Percentiles rank a stretch among this genome's conserved stretches.
Evolutionary conservation across 495 filamentous ascomycete species (phyloP).

Genomic region (Entonaema liquescens): DNA sequence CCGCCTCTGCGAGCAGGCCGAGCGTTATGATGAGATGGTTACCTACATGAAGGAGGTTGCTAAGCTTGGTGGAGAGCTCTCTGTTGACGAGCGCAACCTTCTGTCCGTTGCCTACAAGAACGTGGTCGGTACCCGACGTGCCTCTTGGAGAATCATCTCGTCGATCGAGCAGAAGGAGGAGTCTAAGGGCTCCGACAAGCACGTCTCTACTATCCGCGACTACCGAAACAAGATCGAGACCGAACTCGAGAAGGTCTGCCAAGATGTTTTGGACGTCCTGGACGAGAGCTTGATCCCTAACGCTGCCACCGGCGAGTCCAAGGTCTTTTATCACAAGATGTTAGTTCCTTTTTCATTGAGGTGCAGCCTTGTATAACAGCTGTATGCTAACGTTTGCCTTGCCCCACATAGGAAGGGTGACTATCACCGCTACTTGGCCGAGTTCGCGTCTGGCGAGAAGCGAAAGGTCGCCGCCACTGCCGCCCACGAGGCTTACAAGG

Average conservation of each 20-base stretch:
- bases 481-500: slow-evolving; percentile 99
- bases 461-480: slow-evolving; percentile 96
- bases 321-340: slow-evolving; percentile 99
- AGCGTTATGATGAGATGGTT: slow-evolving; percentile 99
- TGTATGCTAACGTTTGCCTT: slow-evolving; percentile 23
- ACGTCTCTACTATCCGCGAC: slow-evolving; percentile 92
- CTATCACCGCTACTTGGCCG: slow-evolving; percentile 99
- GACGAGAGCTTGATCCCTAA: slow-evolving; percentile 96
- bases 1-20: slow-evolving; percentile 99
- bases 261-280: slow-evolving; percentile 96
- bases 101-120: slow-evolving; percentile 99
- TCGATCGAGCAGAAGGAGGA: slow-evolving; percentile 99
- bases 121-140: slow-evolving; percentile 97
- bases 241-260: slow-evolving; percentile 97
- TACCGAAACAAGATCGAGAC: slow-evolving; percentile 99
- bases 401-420: slow-evolving; percentile 88
- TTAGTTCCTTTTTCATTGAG: slow-evolving; percentile 56
- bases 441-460: slow-evolving; percentile 99
- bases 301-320: slow-evolving; percentile 97
- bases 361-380: not conserved
- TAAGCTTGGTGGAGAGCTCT: slow-evolving; percentile 96
- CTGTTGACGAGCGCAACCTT: slow-evolving; percentile 98
- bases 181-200: slow-evolving; percentile 98
- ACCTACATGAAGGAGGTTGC: slow-evolving; percentile 99
- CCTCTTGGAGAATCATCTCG: slow-evolving; percentile 99